Base-by-base conservation (phyloP, 2,329 filamentous ascomycete species). In the Fusarium hainanense region DNA sequence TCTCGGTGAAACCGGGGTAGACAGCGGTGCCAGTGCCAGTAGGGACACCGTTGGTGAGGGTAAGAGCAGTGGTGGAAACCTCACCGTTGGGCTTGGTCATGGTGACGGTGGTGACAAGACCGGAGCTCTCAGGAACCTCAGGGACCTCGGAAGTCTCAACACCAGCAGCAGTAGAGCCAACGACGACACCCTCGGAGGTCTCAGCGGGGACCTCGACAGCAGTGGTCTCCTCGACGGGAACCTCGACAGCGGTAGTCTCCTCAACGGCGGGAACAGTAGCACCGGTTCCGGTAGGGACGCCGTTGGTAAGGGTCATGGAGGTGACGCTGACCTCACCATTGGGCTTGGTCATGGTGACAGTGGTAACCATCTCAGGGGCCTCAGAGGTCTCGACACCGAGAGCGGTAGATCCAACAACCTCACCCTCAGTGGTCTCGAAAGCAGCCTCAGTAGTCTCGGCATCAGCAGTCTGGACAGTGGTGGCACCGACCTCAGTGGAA, bases 61-160 rank as follows among this genome's bases (percentile, higher is more conserved):
- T 68, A 9, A 70, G 32, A 11, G 63, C 54, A 44, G 60, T 66
- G 23, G 51, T 51, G 55, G 56, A 68, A 20, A 67, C 49, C 30
- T 69, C 71, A 6, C 64, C 67, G 7, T 65, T 57, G n/a, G 64
- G 46, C 58, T 71, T 67, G 46, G 72, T 70, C 61, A 75, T 52
- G 41, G 63, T 69, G 42, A 74, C 30, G 41, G 48, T 47, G 23
- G 68, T 70, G 43, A 69, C 46, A 42, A 55, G 44, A 9, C n/a
- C 54, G 14, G 51, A 55, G 44, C 43, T 63, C 43, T 58, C 66
- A 20, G 46, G 52, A 21, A 32, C 46, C 25, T 48, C 61, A 6
- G 66, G 50, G 27, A 52, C 43, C 52, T 67, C 66, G 28, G 64
- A 59, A 8, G 56, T 54, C n/a, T 68, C 64, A 23, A 43, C 58